These are phyloP conservation scores for Podospora pseudopauciseta DNA, from an alignment of 495 filamentous ascomycete species.

Conservation along the genomic window DNA sequence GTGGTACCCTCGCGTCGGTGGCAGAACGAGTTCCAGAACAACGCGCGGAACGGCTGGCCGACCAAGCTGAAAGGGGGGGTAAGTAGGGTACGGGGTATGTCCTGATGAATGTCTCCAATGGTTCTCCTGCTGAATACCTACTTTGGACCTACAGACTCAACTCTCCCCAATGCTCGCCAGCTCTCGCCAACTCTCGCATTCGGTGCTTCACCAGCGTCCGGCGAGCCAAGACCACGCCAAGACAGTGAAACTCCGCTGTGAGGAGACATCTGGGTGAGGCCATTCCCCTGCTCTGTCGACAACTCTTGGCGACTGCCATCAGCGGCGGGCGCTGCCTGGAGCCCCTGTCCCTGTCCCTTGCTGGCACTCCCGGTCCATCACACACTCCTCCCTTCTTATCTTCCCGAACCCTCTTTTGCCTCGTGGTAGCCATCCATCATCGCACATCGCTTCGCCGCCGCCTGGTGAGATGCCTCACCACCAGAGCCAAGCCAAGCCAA, in stretches of 20 bases:
- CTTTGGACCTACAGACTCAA: too few species aligned
- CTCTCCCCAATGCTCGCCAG: too few species aligned
- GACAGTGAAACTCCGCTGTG: not conserved
- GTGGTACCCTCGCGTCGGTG: not conserved
- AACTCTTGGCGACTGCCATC: slow-evolving; percentile 23
- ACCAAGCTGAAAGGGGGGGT: slow-evolving; percentile 4
- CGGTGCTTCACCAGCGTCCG: not conserved
- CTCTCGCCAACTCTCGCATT: not conserved
- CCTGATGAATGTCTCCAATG: not conserved
- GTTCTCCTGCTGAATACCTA: not conserved
- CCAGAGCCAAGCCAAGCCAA: slow-evolving; percentile 13
- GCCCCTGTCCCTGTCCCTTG: slow-evolving; percentile 29
- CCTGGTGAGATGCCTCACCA: slow-evolving; percentile 11
- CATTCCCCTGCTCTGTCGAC: slow-evolving; percentile 18
- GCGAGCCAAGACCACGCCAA: not conserved
- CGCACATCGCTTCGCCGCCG: slow-evolving; percentile 19
- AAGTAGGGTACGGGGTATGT: not conserved
- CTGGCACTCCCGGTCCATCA: slow-evolving; percentile 32
- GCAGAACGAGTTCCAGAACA: slow-evolving; percentile 19
- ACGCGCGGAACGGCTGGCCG: slow-evolving; percentile 14
- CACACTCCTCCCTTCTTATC: slow-evolving; percentile 30
- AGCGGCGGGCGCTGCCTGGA: slow-evolving; percentile 13
- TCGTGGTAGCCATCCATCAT: slow-evolving; percentile 34
- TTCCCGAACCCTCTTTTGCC: slow-evolving; percentile 40
- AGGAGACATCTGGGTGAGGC: slow-evolving; percentile 15